Base-by-base conservation (phyloP, 2,329 filamentous ascomycete genomes). In the Colletotrichum gigasporum region DNA sequence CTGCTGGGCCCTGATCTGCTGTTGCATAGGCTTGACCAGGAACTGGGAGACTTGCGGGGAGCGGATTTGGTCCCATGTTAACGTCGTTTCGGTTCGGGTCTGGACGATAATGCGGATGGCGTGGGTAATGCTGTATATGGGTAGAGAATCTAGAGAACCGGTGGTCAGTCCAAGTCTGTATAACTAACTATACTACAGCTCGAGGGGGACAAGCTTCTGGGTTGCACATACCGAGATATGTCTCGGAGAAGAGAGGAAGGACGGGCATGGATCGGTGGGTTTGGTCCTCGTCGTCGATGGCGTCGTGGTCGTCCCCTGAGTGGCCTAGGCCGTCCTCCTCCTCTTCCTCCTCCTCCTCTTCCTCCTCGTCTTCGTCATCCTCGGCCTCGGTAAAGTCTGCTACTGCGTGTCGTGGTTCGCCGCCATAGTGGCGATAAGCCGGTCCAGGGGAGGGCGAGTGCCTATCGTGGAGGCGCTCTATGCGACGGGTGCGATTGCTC, bases 41-140 rank as follows among this genome's bases (percentile, higher is more conserved):
- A 98, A 98, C 74, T 97, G 94, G 14, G 94, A 97, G 60, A 98
- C 91, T 75, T 98, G 95, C 3, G 95, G 95, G n/a, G 94, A 97
- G 68, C 94, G 89, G 67, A 98, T 83, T 76, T 98, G 95, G 68
- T 98, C 95, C 94, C 94, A 98, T 14, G 93, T 91, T 52, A 98
- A 81, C 0, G 93, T 95, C 2, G 94, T 97, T 80, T 98, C 95
- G 77, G 93, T 97, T 73, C 92, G 89, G 63, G 92, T 85, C 69
- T 92, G 87, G 65, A 98, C 90, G 60, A 97, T 85, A 55, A 94
- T 89, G 69, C 95, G 91, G 67, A 97, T 94, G 30, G 92, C 89
- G 78, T 97, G 95, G 26, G 94, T 97, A 69, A 96, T 89, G 76
- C 90, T 91, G 82, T 97, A 97, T 62, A 97, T 89, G 18, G 95